Conservation (phyloP, 169 alveolate species). For the Eimeria mitis region DNA sequence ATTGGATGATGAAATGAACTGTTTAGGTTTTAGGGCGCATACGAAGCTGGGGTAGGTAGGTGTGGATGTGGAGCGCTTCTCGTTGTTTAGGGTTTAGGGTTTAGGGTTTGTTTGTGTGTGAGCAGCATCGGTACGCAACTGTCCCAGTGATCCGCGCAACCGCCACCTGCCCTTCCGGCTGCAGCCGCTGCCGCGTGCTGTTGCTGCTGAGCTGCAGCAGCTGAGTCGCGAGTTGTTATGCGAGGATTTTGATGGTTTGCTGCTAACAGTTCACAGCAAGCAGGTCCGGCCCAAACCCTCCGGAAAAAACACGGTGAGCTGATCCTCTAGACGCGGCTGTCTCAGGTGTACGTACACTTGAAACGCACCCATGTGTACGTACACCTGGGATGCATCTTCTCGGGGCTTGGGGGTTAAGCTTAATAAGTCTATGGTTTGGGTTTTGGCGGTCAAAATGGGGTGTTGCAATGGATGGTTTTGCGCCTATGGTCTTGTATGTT, state of each 20-base stretch:
- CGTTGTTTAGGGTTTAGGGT: conserved; percentile 9
- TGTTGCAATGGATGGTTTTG: neutral
- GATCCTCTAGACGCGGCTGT: neutral
- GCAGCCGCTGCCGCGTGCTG: conserved; percentile 61
- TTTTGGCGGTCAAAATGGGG: neutral
- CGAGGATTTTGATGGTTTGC: conserved; percentile 24
- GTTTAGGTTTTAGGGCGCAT: neutral
- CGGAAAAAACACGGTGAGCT: neutral
- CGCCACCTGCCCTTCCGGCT: conserved; percentile 40
- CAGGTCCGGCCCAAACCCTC: neutral
- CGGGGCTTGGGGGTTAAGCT: neutral
- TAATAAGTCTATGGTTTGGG: neutral
- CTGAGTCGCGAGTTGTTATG: neutral
- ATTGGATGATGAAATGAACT: neutral
- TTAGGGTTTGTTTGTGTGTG: conserved; percentile 10
- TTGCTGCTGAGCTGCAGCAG: conserved; percentile 44
- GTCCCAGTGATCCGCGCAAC: conserved; percentile 29
- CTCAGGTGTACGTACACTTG: neutral
- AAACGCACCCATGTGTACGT: neutral
- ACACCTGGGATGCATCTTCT: neutral
- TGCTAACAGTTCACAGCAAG: conserved; percentile 51
- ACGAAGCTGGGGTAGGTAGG: too few relatives aligned
- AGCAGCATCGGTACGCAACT: conserved; percentile 7
- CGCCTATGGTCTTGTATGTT: neutral
- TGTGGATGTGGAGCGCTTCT: neutral